These are phyloP conservation scores for Phaeoacremonium minimum DNA, from an alignment of 2,329 filamentous ascomycete species.

Conservation along the genomic window DNA sequence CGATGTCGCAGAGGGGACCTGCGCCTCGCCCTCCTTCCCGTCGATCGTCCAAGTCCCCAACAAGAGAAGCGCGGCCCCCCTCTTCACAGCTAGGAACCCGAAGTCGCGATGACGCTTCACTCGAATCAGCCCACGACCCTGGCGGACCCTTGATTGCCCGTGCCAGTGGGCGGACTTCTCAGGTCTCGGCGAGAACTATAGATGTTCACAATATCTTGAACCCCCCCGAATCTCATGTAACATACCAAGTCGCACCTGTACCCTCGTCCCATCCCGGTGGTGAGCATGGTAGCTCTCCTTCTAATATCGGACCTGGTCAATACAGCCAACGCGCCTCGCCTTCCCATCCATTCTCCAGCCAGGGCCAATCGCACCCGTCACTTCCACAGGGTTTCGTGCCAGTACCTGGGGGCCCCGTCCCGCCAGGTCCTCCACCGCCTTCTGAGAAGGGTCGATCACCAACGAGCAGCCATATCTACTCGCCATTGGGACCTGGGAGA, in stretches of 20 bases:
- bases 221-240: constrained; percentile 27
- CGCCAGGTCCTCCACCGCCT: constrained; percentile 17
- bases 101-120: constrained; percentile 22
- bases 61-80: constrained; percentile 26
- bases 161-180: constrained; percentile 21
- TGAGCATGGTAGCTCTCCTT: constrained; percentile 12
- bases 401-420: too few species aligned
- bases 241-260: too few species aligned
- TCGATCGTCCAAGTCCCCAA: constrained; percentile 39
- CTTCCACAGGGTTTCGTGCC: constrained; percentile 8
- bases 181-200: constrained; percentile 26
- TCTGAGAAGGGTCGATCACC: constrained; percentile 25
- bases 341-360: constrained; percentile 14
- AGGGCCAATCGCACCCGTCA: constrained; percentile 2
- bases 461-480: constrained; percentile 20
- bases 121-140: constrained; percentile 20
- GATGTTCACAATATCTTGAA: constrained; percentile 41
- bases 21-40: constrained; percentile 52
- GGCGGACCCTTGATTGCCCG: constrained; percentile 19
- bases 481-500: constrained; percentile 27
- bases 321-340: constrained; percentile 17
- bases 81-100: constrained; percentile 19
- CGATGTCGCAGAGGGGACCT: constrained; percentile 61
- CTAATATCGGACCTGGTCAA: constrained; percentile 14
- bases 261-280: constrained; percentile 13